Percentiles rank a stretch among this genome's conserved stretches.
These are phyloP conservation scores for Grammothele lineata DNA, from an alignment of 768 basidiomycete species.

Conservation along the genomic window DNA sequence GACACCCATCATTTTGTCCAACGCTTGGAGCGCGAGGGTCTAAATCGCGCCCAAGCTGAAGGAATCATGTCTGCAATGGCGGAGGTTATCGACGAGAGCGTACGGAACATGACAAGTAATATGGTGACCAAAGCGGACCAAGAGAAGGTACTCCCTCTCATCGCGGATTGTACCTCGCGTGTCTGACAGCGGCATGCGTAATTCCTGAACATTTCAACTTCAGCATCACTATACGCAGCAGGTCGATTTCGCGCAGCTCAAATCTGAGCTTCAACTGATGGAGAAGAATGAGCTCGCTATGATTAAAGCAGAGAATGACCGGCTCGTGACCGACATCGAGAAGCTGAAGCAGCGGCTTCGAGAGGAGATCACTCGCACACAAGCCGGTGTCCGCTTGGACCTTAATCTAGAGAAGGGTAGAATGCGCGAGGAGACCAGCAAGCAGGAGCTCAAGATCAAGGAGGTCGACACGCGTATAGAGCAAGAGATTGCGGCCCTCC, in stretches of 20 bases:
- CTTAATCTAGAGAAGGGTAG: constrained; percentile 95
- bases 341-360: constrained; percentile 90
- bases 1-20: constrained; percentile 96
- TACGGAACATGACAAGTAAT: constrained; percentile 91
- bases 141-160: constrained; percentile 67
- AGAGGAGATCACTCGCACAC: constrained; percentile 88
- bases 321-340: constrained; percentile 87
- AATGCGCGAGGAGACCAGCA: constrained; percentile 88
- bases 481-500: constrained; percentile 85
- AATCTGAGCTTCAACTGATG: constrained; percentile 93
- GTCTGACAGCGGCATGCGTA: no score
- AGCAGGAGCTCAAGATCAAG: constrained; percentile 93
- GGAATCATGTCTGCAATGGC: constrained; percentile 97
- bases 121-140: constrained; percentile 96
- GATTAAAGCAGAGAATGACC: constrained; percentile 95
- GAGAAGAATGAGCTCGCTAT: constrained; percentile 95
- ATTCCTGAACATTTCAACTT: no score
- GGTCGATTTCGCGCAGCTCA: constrained; percentile 95
- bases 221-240: constrained; percentile 92
- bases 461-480: constrained; percentile 98
- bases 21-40: constrained; percentile 81
- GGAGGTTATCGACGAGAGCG: constrained; percentile 95
- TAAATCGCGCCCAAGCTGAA: constrained; percentile 89
- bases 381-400: constrained; percentile 90
- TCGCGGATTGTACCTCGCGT: no score